Base-by-base conservation (phyloP, 2,329 filamentous ascomycete species). In the Tolypocladium nubicola region DNA sequence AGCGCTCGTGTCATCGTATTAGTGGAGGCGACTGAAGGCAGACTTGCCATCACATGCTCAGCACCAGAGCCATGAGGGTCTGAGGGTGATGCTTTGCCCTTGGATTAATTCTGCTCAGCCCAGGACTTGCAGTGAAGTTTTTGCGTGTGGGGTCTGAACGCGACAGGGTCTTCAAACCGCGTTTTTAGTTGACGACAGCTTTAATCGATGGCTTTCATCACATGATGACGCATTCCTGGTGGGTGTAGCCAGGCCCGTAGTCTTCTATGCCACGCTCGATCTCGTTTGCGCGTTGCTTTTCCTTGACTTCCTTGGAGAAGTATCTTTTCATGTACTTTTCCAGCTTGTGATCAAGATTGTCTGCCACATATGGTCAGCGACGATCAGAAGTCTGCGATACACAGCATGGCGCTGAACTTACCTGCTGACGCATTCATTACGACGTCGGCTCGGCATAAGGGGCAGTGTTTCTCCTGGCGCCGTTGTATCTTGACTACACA, bases 401-500 rank as follows among this genome's bases (percentile, higher is more conserved):
- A 52, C 19, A 4, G 10, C 30, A 5, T 30, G n/a, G n/a, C 16
- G 43, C 11, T 9, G 6, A 33, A 67, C 78, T 75, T 75, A 82
- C 83, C 79, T 57, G 82, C 77, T 60, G 88, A 86, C 0, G 90
- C 89, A 58, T 79, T 74, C 74, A 89, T 79, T 13, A 95, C 82
- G 0, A 86, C 87, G 58, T 86, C 80, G 21, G 83, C 80, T 58
- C 91, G 80, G 68, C 90, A 96, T 56, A 94, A 75, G 0, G 90
- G 90, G 66, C 90, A 96, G 55, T 82, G 76, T 41, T 80, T 79
- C 66, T 88, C 84, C 59, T 79, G 78, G 43, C 83, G 81, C 52
- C 84, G 83, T 68, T 94, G 90, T 73, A 96, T 83, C 64, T 89
- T 84, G 61, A 95, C 85, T 53, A 93, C 79, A 67, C 90, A 96